A percentile compares a stretch with the other conserved stretches of the same genome.
Evolutionary conservation across 192 early-diverging fungal species (phyloP).

Genomic region (Backusella westeae): DNA sequence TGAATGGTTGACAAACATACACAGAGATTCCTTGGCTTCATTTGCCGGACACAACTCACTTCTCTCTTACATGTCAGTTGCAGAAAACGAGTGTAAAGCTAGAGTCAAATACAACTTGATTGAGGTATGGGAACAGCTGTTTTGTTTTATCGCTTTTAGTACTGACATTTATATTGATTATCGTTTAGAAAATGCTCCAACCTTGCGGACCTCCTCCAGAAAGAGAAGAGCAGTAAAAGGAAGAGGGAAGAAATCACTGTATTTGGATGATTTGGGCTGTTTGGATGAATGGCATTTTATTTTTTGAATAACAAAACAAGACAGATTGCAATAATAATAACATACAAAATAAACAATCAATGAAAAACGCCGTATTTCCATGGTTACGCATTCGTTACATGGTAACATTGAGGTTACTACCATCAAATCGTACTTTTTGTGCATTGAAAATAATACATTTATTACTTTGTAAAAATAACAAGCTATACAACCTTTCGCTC

Average conservation of each 20-base stretch:
- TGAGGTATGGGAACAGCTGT: slow-evolving; percentile 50
- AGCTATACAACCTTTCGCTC: background rate
- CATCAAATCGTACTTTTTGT: too few species aligned
- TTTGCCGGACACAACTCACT: slow-evolving; percentile 78
- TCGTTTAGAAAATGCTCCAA: slow-evolving; percentile 62
- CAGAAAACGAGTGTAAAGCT: slow-evolving; percentile 83
- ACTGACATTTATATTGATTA: background rate
- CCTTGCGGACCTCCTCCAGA: slow-evolving; percentile 60
- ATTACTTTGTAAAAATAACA: too few species aligned
- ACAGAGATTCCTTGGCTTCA: slow-evolving; percentile 80
- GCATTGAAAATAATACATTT: too few species aligned
- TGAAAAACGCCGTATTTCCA: background rate
- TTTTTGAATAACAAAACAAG: too few species aligned
- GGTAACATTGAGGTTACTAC: too few species aligned
- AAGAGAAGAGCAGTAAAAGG: slow-evolving; percentile 40
- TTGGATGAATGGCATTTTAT: too few species aligned
- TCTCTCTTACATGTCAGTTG: slow-evolving; percentile 77
- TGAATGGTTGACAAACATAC: slow-evolving; percentile 85
- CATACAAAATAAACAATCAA: background rate
- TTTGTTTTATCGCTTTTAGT: background rate
- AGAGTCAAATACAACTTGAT: slow-evolving; percentile 71
- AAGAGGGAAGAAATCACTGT: background rate
- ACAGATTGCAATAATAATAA: too few species aligned
- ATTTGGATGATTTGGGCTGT: too few species aligned
- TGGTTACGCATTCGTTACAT: too few species aligned